phyloP scores from a whole-genome alignment of 108 stramenopile genomes.

The Nannochloropsis granulata region DNA sequence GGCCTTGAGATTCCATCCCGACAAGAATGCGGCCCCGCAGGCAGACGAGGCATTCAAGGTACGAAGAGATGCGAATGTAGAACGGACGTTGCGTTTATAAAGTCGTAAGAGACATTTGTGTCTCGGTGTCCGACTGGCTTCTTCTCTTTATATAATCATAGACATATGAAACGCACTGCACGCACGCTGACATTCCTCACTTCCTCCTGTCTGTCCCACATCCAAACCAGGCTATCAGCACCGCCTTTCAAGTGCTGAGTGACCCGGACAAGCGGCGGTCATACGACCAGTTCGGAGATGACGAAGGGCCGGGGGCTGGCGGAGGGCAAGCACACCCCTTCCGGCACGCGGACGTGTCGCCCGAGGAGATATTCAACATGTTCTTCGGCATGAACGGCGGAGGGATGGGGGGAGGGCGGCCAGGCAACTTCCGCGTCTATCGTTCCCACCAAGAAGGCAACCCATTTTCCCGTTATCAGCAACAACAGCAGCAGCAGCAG shows the following conservation, averaged over 20 bases:
- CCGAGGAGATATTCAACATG: slow-evolving; percentile 33
- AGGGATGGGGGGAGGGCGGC: neutral
- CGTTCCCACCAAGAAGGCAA: neutral
- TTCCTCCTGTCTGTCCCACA: neutral
- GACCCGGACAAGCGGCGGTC: slow-evolving; percentile 18
- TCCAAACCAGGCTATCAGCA: slow-evolving; percentile 11
- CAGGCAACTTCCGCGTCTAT: slow-evolving; percentile 6
- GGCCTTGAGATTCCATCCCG: slow-evolving; percentile 70
- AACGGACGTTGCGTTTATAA: too few relatives aligned
- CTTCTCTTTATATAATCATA: too few relatives aligned
- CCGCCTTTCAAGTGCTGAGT: slow-evolving; percentile 21
- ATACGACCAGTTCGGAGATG: slow-evolving; percentile 27
- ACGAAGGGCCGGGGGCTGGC: neutral
- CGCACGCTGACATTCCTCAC: too few relatives aligned
- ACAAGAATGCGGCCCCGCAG: slow-evolving; percentile 67
- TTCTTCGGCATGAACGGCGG: slow-evolving; percentile 18
- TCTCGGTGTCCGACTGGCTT: too few relatives aligned
- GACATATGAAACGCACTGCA: too few relatives aligned
- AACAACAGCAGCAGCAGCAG: neutral
- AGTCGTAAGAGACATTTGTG: too few relatives aligned
- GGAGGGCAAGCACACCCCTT: neutral
- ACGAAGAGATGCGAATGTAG: slow-evolving; percentile 33
- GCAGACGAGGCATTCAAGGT: slow-evolving; percentile 89
- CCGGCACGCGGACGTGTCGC: slow-evolving; percentile 5
- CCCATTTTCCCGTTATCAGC: neutral